Evolutionary conservation across 495 filamentous ascomycete genomes (phyloP).

Genomic region (Aspergillus saccharolyticus): DNA sequence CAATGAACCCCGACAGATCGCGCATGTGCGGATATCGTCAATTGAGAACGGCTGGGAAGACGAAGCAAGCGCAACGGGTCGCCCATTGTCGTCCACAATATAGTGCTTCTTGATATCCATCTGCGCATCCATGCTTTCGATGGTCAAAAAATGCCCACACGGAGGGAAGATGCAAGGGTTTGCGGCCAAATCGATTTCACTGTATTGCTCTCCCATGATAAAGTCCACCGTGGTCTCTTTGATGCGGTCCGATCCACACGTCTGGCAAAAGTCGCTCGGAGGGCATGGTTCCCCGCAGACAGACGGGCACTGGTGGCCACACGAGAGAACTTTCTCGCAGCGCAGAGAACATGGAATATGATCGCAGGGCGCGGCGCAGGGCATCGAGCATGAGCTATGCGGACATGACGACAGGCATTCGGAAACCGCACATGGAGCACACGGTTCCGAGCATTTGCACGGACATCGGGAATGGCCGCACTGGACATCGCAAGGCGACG

Average conservation of each 20-base stretch:
- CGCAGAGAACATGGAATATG: constrained; percentile 61
- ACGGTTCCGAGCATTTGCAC: constrained; percentile 58
- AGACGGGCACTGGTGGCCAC: constrained; percentile 65
- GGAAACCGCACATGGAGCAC: constrained; percentile 56
- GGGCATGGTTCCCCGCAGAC: constrained; percentile 67
- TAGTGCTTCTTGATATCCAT: constrained; percentile 56
- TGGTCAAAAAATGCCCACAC: constrained; percentile 64
- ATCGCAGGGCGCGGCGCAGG: constrained; percentile 58
- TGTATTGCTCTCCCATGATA: background rate
- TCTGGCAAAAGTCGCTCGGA: constrained; percentile 45
- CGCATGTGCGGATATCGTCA: constrained; percentile 53
- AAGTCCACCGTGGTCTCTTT: constrained; percentile 51
- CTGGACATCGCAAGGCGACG: constrained; percentile 51
- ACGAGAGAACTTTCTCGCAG: constrained; percentile 51
- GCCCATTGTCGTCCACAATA: constrained; percentile 35
- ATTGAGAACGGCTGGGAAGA: constrained; percentile 48
- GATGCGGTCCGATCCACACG: constrained; percentile 42
- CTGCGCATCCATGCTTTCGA: constrained; percentile 59
- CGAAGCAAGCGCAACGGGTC: constrained; percentile 37
- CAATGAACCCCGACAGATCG: constrained; percentile 58
- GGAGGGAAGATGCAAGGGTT: background rate
- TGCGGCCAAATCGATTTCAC: background rate
- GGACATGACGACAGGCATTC: constrained; percentile 53
- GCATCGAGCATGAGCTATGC: constrained; percentile 58
- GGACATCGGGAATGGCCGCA: constrained; percentile 60